These are phyloP conservation scores for Miamiensis avidus DNA, from an alignment of 169 alveolate species.

Conservation along the genomic window DNA sequence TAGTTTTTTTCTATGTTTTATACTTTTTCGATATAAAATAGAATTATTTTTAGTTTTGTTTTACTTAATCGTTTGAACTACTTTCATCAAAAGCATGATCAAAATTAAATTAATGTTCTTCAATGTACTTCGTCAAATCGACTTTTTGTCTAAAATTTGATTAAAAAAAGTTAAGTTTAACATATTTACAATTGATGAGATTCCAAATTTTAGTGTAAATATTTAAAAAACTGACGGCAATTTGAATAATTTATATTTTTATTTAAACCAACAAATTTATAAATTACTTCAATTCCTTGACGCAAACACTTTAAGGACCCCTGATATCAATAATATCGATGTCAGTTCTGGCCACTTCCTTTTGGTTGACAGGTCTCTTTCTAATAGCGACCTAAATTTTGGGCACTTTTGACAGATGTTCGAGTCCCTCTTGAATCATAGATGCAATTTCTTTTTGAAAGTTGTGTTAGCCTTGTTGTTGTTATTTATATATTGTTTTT, in stretches of 20 bases:
- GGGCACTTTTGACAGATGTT: slow-evolving; percentile 61
- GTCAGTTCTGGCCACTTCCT: slow-evolving; percentile 90
- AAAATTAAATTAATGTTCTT: slow-evolving; percentile 85
- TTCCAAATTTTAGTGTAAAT: not conserved
- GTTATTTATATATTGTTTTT: too few species aligned
- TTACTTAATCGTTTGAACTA: slow-evolving; percentile 70
- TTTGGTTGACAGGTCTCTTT: slow-evolving; percentile 93
- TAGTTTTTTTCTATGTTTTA: too few species aligned
- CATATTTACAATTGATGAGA: not conserved
- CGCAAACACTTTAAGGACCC: slow-evolving; percentile 61
- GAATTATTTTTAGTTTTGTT: not conserved
- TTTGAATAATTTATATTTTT: not conserved
- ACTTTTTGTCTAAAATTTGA: slow-evolving; percentile 59
- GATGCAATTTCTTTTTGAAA: not conserved
- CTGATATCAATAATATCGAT: slow-evolving; percentile 90
- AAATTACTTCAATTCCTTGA: slow-evolving; percentile 77
- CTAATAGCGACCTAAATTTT: slow-evolving; percentile 94
- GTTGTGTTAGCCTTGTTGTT: too few species aligned
- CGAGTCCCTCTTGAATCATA: slow-evolving; percentile 6
- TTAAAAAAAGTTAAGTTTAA: not conserved
- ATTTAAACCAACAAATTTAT: not conserved
- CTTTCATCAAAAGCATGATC: slow-evolving; percentile 85
- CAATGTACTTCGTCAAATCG: slow-evolving; percentile 87
- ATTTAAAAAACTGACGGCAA: not conserved
- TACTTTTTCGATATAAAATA: too few species aligned